Conservation (phyloP, 768 basidiomycete genomes). For the Russula griseocarnosa region DNA sequence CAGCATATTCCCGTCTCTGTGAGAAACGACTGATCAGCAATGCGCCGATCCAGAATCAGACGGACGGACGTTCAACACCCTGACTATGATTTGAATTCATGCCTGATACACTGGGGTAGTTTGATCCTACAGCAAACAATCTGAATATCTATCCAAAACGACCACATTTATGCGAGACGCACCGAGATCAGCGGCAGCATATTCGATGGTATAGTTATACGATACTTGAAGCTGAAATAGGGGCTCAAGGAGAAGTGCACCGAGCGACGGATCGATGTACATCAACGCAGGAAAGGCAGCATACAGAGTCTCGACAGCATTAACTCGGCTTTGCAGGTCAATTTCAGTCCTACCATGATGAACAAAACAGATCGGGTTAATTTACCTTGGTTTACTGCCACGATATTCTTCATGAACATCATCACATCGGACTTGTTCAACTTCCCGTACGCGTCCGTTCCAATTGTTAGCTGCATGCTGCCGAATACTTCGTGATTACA, state of each 20-base stretch:
- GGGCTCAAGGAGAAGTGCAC: constrained; percentile 32
- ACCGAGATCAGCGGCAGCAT: constrained; percentile 29
- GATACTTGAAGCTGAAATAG: constrained; percentile 28
- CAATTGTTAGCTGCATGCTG: constrained; percentile 52
- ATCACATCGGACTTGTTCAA: constrained; percentile 51
- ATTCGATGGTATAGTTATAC: constrained; percentile 22
- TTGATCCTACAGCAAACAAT: constrained; percentile 1
- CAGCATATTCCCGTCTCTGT: constrained; percentile 37
- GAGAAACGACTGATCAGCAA: background rate
- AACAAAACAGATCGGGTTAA: background rate
- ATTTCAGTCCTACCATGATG: background rate
- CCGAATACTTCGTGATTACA: constrained; percentile 52
- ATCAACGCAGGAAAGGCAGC: constrained; percentile 49
- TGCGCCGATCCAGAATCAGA: background rate
- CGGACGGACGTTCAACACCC: constrained; percentile 19
- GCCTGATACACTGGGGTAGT: constrained; percentile 18
- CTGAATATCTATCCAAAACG: background rate
- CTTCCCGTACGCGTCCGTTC: constrained; percentile 44
- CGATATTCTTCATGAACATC: constrained; percentile 45
- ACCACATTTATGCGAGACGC: background rate
- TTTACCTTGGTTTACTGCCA: constrained; percentile 40
- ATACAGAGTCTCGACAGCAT: constrained; percentile 55
- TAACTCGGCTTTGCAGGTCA: constrained; percentile 31
- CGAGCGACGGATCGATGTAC: constrained; percentile 52
- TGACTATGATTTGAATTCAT: constrained; percentile 3